A percentile compares a stretch with the other conserved stretches of the same genome.
phyloP scores from a whole-genome alignment of 139 green algal genomes.

The Auxenochlorella pyrenoidosa region DNA sequence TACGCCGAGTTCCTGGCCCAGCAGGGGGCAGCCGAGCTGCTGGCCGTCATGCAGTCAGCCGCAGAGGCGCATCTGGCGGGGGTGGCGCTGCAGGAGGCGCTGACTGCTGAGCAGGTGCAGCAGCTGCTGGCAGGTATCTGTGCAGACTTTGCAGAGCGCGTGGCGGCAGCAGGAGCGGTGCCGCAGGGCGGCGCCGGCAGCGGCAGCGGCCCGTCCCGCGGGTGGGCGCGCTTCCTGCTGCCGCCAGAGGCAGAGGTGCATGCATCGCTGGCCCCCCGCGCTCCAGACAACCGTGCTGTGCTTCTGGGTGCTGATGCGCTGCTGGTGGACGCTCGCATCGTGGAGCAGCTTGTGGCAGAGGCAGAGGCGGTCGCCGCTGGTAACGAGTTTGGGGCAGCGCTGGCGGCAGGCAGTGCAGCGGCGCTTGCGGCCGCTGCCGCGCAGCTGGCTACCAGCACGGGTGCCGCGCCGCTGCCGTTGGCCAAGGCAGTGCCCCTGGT shows the following conservation, averaged over 20 bases:
- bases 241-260: constrained; percentile 4
- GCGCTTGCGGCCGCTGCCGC: background rate
- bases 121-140: constrained; percentile 17
- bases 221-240: constrained; percentile 37
- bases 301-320: constrained; percentile 21
- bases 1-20: constrained; percentile 56
- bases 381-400: constrained; percentile 37
- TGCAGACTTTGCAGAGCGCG: background rate
- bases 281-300: constrained; percentile 48
- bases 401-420: constrained; percentile 32
- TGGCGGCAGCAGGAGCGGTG: background rate
- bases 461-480: constrained; percentile 35
- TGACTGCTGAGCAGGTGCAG: constrained; percentile 33
- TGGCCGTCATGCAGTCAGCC: constrained; percentile 24
- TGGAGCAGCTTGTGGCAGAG: constrained; percentile 53
- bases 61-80: constrained; percentile 20
- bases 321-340: constrained; percentile 48
- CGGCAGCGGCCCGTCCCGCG: background rate
- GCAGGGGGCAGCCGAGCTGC: constrained; percentile 24
- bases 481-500: constrained; percentile 53
- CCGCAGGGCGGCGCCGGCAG: constrained; percentile 4
- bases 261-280: constrained; percentile 5
- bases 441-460: constrained; percentile 22
- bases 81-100: constrained; percentile 18
- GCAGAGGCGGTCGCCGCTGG: constrained; percentile 37